phyloP scores from a whole-genome alignment of 805 yeast genomes.

The Spathaspora hagerdaliae region DNA sequence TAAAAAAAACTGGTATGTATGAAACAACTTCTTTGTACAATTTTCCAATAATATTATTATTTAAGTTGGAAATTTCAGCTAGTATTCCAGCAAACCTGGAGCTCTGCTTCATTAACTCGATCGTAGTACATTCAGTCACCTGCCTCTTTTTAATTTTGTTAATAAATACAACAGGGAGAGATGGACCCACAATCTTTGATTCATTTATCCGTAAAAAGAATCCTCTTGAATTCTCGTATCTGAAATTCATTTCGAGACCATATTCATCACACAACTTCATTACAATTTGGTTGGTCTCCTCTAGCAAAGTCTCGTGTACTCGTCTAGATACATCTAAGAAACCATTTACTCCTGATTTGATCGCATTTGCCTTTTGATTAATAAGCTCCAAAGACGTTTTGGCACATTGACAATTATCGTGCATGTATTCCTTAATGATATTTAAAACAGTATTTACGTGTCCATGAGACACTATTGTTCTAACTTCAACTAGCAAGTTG shows the following conservation, averaged over 20 bases:
- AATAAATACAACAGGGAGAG: constrained; percentile 3
- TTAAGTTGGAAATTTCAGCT: constrained; percentile 38
- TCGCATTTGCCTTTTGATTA: constrained; percentile 8
- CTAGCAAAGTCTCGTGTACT: constrained; percentile 1
- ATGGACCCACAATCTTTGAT: background rate
- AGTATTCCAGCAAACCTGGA: constrained; percentile 35
- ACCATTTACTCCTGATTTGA: constrained; percentile 7
- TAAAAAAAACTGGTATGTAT: constrained; percentile 6
- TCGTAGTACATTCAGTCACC: constrained; percentile 7
- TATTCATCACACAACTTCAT: background rate
- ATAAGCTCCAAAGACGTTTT: constrained; percentile 2
- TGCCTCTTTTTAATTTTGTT: constrained; percentile 5
- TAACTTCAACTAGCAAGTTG: constrained; percentile 3
- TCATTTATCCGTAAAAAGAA: constrained; percentile 6
- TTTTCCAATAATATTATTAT: constrained; percentile 35
- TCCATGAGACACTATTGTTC: constrained; percentile 3
- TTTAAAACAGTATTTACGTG: background rate
- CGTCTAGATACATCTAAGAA: constrained; percentile 8
- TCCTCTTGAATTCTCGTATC: constrained; percentile 5
- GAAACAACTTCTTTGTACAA: background rate
- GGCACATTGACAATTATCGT: constrained; percentile 7
- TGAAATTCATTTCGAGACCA: constrained; percentile 1
- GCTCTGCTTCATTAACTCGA: constrained; percentile 18
- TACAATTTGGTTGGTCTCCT: constrained; percentile 1
- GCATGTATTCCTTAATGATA: constrained; percentile 2